Evolutionary conservation across 768 basidiomycete species (phyloP).

Genomic region (Trametes cubensis): DNA sequence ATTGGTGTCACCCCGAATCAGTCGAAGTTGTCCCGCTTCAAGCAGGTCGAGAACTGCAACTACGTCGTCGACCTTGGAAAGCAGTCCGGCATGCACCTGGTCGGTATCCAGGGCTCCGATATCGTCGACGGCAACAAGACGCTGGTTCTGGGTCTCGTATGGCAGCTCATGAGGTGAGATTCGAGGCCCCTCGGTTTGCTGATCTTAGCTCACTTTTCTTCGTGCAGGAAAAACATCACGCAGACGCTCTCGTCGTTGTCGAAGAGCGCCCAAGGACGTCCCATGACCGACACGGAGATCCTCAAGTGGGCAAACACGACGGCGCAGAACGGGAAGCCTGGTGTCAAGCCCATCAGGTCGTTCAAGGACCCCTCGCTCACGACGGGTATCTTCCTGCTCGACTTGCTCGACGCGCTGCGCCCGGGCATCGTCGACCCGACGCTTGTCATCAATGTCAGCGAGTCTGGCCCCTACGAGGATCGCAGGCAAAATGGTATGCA

Average conservation of each 20-base stretch:
- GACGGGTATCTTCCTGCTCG: constrained; percentile 90
- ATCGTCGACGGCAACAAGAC: constrained; percentile 94
- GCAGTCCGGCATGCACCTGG: constrained; percentile 91
- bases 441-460: constrained; percentile 66
- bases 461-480: constrained; percentile 77
- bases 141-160: constrained; percentile 92
- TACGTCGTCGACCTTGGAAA: constrained; percentile 92
- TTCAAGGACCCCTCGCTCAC: constrained; percentile 93
- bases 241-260: constrained; percentile 84
- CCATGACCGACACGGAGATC: constrained; percentile 90
- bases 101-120: constrained; percentile 97
- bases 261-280: constrained; percentile 68
- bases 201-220: background rate
- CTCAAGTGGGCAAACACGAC: constrained; percentile 95
- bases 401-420: constrained; percentile 85
- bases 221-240: constrained; percentile 76
- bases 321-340: constrained; percentile 69
- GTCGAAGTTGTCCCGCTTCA: constrained; percentile 89
- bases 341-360: constrained; percentile 70
- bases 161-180: constrained; percentile 92
- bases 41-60: constrained; percentile 98
- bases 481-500: constrained; percentile 86
- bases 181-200: background rate
- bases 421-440: constrained; percentile 95
- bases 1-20: constrained; percentile 83